Evolutionary conservation across 2,329 filamentous ascomycete genomes (phyloP), one percentile per base, ranked within the genome.

Genomic region (Aspergillus aculeatus): DNA sequence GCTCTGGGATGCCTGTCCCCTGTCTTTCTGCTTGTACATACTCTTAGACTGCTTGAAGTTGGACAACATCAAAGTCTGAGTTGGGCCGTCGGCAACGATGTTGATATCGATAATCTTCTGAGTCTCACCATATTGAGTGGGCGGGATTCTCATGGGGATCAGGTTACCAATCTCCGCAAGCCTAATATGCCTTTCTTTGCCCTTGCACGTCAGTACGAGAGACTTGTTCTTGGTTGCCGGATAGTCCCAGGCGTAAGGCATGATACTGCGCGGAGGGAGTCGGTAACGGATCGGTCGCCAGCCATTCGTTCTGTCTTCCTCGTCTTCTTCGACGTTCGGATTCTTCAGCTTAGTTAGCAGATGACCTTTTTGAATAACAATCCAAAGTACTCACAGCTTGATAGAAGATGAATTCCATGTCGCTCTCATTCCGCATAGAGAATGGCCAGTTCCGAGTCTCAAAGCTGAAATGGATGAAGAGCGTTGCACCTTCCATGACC

Each of bases 201-300:
- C 87, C 69, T 89, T 87, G 7, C 89, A 89, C 56, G 82, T 88
- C 71, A 99, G 86, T 53, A 98, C 87, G 44, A 99, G 85, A 73
- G 97, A 95, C 70, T 95, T 96, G 78, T 91, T 89, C 78, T 96
- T 97, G n/a, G 92, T 93, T 1, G 95, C 94, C 1, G 95, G 96
- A 77, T 96, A 99, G 73, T 99, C 96, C 95, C 95, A 99, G 1
- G 95, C 94, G 71, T 99, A 99, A 0, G 96, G 95, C 95, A 99
- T 99, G 75, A 99, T 97, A 75, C 94, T 98, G 61, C 95, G 85
- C 12, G 94, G 88, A 2, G 96, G 96, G 31, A 99, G 82, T 32
- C 94, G 89, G 77, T 99, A 99, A 56, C 92, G 85, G 62, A 99
- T 91, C 2, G 92, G 93, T 64, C 91, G 89, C 91, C 95, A 99